A percentile compares a stretch with the other conserved stretches of the same genome.
phyloP scores from a whole-genome alignment of 345 rosid genomes.

The Syzygium oleosum region DNA sequence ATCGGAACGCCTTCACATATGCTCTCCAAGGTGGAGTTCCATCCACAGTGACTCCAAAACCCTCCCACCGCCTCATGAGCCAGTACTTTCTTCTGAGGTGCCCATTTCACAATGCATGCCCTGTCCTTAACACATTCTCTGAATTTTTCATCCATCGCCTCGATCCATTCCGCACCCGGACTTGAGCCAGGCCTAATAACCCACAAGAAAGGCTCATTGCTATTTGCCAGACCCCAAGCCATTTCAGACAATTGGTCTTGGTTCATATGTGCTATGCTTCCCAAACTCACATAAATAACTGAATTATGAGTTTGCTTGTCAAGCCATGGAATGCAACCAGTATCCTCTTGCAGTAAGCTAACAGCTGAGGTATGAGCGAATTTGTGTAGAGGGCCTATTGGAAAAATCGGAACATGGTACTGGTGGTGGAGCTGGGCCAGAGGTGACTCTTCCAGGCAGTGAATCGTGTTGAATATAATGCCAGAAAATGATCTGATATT shows the following conservation, averaged over 20 bases:
- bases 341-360: slow-evolving; percentile 16
- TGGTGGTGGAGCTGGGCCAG: neutral
- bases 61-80: slow-evolving; percentile 26
- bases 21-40: slow-evolving; percentile 48
- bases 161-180: neutral
- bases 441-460: slow-evolving; percentile 4
- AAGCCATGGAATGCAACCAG: slow-evolving; percentile 13
- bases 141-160: neutral
- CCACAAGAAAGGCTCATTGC: slow-evolving; percentile 24
- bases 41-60: slow-evolving; percentile 47
- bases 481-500: neutral
- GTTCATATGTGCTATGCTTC: slow-evolving; percentile 8
- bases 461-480: slow-evolving; percentile 4
- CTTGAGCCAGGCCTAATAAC: slow-evolving; percentile 3
- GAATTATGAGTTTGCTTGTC: slow-evolving; percentile 12
- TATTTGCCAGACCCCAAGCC: slow-evolving; percentile 17
- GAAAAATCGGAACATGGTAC: slow-evolving; percentile 1
- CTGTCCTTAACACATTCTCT: slow-evolving; percentile 11
- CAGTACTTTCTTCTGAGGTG: slow-evolving; percentile 35
- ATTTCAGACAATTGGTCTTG: slow-evolving; percentile 8
- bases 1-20: slow-evolving; percentile 34
- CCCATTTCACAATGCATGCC: slow-evolving; percentile 41
- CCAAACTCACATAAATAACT: slow-evolving; percentile 16
- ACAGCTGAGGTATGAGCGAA: neutral
- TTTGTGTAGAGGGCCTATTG: slow-evolving; percentile 3